These are phyloP conservation scores for Zizania latifolia DNA, from an alignment of 176 grass and related monocot genomes.

Conservation along the genomic window DNA sequence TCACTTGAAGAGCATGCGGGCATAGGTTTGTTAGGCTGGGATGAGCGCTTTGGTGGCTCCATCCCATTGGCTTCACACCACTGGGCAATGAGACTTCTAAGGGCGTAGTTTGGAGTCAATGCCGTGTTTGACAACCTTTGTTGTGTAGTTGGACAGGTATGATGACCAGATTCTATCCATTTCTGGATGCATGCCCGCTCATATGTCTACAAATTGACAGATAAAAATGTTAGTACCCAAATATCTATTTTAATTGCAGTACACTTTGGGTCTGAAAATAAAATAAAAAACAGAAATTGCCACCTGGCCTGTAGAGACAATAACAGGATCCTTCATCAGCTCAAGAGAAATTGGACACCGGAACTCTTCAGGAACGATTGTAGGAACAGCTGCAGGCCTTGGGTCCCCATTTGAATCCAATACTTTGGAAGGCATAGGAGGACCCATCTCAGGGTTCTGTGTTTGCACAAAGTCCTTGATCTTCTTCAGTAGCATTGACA, in stretches of 20 bases:
- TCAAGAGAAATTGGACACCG: slow-evolving; percentile 90
- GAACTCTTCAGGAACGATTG: slow-evolving; percentile 75
- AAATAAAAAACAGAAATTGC: not conserved
- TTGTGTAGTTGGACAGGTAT: slow-evolving; percentile 82
- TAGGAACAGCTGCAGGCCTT: slow-evolving; percentile 43
- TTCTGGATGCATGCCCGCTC: slow-evolving; percentile 68
- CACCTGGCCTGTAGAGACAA: slow-evolving; percentile 68
- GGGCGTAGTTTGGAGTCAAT: slow-evolving; percentile 77
- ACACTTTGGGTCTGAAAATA: not conserved
- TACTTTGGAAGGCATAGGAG: slow-evolving; percentile 34
- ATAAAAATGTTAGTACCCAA: slow-evolving; percentile 5
- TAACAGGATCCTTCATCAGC: slow-evolving; percentile 93
- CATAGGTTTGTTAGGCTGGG: slow-evolving; percentile 17
- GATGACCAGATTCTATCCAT: slow-evolving; percentile 64
- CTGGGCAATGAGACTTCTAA: slow-evolving; percentile 76
- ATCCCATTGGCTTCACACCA: slow-evolving; percentile 77
- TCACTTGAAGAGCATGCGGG: slow-evolving; percentile 43
- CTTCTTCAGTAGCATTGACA: slow-evolving; percentile 93
- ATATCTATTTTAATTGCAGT: not conserved
- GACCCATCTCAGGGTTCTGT: slow-evolving; percentile 77
- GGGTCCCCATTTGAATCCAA: slow-evolving; percentile 10
- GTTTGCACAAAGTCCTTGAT: slow-evolving; percentile 96
- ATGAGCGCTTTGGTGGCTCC: slow-evolving; percentile 60
- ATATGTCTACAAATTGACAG: slow-evolving; percentile 63
- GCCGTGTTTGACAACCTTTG: slow-evolving; percentile 63